phyloP scores from a whole-genome alignment of 139 green algal genomes.

The Chlorella sp. region DNA sequence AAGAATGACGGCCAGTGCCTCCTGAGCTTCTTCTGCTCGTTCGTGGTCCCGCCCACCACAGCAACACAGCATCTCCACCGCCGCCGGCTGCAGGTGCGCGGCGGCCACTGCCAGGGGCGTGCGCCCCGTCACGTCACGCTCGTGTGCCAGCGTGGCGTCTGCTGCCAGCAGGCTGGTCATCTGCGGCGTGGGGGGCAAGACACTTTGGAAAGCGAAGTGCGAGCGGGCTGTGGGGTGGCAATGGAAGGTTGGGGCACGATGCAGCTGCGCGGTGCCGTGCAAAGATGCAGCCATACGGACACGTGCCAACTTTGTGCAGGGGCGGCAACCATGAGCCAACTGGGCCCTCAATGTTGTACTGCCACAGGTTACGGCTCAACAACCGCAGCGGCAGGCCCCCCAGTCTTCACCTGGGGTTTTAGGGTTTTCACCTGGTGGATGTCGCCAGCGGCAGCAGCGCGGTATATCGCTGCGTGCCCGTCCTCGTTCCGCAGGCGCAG shows the following conservation, averaged over 20 bases:
- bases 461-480: neutral
- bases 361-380: too few species aligned
- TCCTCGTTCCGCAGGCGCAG: neutral
- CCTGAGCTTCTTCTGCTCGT: neutral
- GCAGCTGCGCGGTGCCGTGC: too few species aligned
- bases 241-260: too few species aligned
- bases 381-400: too few species aligned
- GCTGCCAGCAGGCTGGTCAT: neutral
- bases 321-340: neutral
- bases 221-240: neutral
- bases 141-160: neutral
- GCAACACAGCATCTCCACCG: neutral
- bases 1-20: neutral
- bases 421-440: neutral
- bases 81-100: neutral
- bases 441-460: neutral
- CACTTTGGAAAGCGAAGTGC: too few species aligned
- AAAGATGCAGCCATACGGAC: too few species aligned
- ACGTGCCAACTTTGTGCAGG: too few species aligned
- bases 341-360: neutral
- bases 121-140: neutral
- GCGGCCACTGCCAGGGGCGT: neutral
- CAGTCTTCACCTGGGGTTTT: too few species aligned
- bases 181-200: too few species aligned
- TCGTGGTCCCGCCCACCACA: neutral